Evolutionary conservation across 1,284 basidiomycete species (phyloP).

Genomic region (Cutaneotrichosporon sp.): DNA sequence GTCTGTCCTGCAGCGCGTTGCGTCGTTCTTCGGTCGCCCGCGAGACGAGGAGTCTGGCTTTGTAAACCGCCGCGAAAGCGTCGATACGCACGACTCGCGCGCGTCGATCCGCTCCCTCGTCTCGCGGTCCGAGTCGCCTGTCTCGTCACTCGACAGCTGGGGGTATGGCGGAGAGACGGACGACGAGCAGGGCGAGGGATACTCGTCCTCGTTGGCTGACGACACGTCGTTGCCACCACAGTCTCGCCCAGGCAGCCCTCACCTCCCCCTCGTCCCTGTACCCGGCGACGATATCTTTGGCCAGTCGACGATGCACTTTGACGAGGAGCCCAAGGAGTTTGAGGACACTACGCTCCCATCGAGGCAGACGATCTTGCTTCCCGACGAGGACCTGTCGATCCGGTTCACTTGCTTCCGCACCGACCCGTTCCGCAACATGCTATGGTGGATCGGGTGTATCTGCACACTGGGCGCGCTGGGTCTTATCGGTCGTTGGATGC

Average conservation of each 20-base stretch:
- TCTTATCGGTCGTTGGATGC: constrained; percentile 89
- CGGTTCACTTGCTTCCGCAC: constrained; percentile 86
- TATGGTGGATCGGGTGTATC: constrained; percentile 71
- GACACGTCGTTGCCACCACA: constrained; percentile 49
- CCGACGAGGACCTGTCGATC: constrained; percentile 86
- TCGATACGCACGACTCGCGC: constrained; percentile 18
- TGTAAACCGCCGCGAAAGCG: constrained; percentile 10
- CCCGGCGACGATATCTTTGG: constrained; percentile 47
- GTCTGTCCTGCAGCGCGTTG: constrained; percentile 39
- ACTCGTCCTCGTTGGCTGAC: constrained; percentile 47
- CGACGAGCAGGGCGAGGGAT: constrained; percentile 30
- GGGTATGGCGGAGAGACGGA: constrained; percentile 42
- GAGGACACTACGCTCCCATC: constrained; percentile 32
- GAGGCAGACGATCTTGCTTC: constrained; percentile 77
- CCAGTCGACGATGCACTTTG: constrained; percentile 21
- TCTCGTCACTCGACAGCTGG: constrained; percentile 39
- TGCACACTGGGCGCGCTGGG: constrained; percentile 70
- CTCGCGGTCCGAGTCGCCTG: constrained; percentile 19
- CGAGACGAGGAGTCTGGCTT: constrained; percentile 15
- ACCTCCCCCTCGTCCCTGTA: constrained; percentile 40
- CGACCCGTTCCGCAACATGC: constrained; percentile 58
- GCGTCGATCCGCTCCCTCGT: constrained; percentile 19
- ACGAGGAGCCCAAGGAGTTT: constrained; percentile 40
- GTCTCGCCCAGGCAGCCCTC: constrained; percentile 42
- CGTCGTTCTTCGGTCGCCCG: constrained; percentile 42